These are phyloP conservation scores for Leccinum pseudoinsigne DNA, from an alignment of 1,284 basidiomycete species.

Conservation along the genomic window DNA sequence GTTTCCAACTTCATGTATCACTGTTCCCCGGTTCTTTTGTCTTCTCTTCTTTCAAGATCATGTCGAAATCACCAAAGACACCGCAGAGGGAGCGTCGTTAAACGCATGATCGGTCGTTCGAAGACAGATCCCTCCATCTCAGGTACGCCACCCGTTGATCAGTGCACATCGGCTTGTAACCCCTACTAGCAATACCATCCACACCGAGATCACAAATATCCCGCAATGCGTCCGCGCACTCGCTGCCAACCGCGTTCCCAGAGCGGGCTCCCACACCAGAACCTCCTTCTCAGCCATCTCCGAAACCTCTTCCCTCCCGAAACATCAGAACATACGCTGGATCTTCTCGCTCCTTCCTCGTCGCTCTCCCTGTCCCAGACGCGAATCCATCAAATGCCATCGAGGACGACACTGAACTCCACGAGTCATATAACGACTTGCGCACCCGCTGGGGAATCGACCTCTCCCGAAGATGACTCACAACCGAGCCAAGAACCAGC, in stretches of 20 bases:
- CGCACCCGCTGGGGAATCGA: slow-evolving; percentile 75
- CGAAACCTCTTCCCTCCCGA: slow-evolving; percentile 32
- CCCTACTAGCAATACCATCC: slow-evolving; percentile 6
- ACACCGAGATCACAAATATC: slow-evolving; percentile 10
- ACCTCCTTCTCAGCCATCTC: slow-evolving; percentile 15
- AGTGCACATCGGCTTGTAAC: background rate
- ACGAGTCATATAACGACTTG: slow-evolving; percentile 69
- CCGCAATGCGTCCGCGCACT: slow-evolving; percentile 19
- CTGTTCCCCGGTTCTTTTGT: no score
- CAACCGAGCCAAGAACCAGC: slow-evolving; percentile 30
- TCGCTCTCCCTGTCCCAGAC: slow-evolving; percentile 47
- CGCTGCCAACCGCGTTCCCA: slow-evolving; percentile 17
- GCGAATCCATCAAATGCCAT: slow-evolving; percentile 20
- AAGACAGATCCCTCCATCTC: slow-evolving; percentile 58
- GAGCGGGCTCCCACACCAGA: slow-evolving; percentile 17
- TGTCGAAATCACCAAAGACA: no score
- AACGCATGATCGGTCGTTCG: slow-evolving; percentile 47
- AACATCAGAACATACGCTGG: slow-evolving; percentile 69
- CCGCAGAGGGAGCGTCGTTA: slow-evolving; percentile 31
- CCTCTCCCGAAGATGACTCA: slow-evolving; percentile 65
- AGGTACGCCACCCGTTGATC: slow-evolving; percentile 5
- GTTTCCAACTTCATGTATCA: no score
- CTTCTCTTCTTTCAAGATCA: no score
- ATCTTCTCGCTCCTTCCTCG: slow-evolving; percentile 71
- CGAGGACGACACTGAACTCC: slow-evolving; percentile 47